Percentiles rank a stretch among this genome's conserved stretches.
Conservation (phyloP, 371 early-diverging fungal species). For the Edhazardia aedis region DNA sequence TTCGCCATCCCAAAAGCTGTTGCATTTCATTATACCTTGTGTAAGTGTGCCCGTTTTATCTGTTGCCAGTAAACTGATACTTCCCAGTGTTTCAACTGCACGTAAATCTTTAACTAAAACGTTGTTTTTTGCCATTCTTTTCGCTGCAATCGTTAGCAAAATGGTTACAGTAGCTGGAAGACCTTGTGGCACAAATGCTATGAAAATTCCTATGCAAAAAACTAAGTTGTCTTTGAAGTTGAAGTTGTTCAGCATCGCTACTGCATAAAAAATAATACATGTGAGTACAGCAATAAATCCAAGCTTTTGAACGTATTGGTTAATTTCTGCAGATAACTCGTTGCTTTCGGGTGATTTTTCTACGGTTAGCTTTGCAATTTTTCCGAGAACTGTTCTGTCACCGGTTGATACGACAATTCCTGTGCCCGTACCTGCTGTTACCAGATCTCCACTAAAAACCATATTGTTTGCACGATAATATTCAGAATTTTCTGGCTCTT, state of each 20-base stretch:
- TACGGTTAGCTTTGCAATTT: constrained; percentile 64
- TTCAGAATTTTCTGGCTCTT: no score
- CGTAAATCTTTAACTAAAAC: constrained; percentile 73
- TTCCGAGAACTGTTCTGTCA: constrained; percentile 66
- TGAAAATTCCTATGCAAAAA: constrained; percentile 59
- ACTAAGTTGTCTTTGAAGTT: constrained; percentile 52
- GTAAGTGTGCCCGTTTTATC: constrained; percentile 83
- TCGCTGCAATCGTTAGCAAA: constrained; percentile 67
- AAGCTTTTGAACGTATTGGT: constrained; percentile 60
- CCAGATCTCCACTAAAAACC: constrained; percentile 62
- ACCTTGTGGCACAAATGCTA: constrained; percentile 78
- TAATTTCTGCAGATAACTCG: constrained; percentile 57
- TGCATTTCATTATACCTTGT: constrained; percentile 72
- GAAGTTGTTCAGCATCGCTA: constrained; percentile 48
- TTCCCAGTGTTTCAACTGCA: constrained; percentile 75
- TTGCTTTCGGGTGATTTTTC: constrained; percentile 52
- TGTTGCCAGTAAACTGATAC: constrained; percentile 68
- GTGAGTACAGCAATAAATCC: constrained; percentile 55
- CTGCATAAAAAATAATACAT: constrained; percentile 59
- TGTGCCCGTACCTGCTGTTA: constrained; percentile 61
- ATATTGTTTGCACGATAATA: constrained; percentile 72
- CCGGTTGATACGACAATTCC: constrained; percentile 71
- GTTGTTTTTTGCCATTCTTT: constrained; percentile 62
- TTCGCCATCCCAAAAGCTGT: constrained; percentile 57
- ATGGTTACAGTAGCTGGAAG: constrained; percentile 61